A percentile compares a stretch with the other conserved stretches of the same genome.
These are phyloP conservation scores for Pachyrhizus erosus DNA, from an alignment of 306 rosid genomes.

Conservation along the genomic window DNA sequence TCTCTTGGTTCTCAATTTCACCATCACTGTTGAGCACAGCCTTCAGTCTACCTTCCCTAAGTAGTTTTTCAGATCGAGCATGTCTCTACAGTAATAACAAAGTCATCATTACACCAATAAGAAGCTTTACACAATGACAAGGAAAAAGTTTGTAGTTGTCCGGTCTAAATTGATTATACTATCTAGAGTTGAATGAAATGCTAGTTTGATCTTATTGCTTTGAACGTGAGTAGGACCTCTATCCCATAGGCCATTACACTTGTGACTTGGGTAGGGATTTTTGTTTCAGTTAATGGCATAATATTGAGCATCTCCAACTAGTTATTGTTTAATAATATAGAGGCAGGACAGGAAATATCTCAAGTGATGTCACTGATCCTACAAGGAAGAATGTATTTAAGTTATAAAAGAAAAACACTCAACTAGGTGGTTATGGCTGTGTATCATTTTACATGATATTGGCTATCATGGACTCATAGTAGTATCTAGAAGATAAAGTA, in stretches of 20 bases:
- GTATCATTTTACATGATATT: neutral
- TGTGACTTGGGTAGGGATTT: neutral
- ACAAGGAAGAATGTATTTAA: neutral
- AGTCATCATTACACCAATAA: slow-evolving; percentile 22
- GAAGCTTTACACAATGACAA: slow-evolving; percentile 10
- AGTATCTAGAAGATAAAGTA: neutral
- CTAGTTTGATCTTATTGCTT: neutral
- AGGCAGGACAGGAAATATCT: neutral
- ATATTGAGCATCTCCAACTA: neutral
- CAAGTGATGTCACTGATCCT: slow-evolving; percentile 8
- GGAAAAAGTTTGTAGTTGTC: neutral
- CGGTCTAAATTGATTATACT: slow-evolving; percentile 2
- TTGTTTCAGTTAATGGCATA: neutral
- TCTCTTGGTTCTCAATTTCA: slow-evolving; percentile 72
- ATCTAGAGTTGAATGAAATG: neutral
- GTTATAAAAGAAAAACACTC: neutral
- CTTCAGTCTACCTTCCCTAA: slow-evolving; percentile 77
- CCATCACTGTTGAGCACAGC: slow-evolving; percentile 78
- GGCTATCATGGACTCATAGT: slow-evolving; percentile 5
- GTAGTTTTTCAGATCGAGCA: slow-evolving; percentile 81
- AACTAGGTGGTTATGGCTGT: neutral
- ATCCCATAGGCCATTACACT: neutral
- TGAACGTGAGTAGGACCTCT: neutral
- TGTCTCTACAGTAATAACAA: slow-evolving; percentile 66
- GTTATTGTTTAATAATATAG: neutral